Evolutionary conservation across 768 basidiomycete species (phyloP).

Genomic region (Mycena filopes): DNA sequence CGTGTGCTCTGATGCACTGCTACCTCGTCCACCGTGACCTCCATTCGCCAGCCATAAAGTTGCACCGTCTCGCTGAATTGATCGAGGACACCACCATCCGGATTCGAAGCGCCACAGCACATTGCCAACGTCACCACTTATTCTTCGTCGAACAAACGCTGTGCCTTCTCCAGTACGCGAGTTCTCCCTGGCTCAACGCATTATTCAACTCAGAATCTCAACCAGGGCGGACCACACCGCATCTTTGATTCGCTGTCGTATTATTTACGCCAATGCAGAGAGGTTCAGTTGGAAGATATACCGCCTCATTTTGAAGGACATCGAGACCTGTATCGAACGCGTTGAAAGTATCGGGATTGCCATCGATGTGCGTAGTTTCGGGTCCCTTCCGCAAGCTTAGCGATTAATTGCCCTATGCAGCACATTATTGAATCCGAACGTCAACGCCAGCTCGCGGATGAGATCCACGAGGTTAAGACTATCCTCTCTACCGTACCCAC

Average conservation of each 20-base stretch:
- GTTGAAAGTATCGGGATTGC: neutral
- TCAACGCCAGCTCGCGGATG: no score
- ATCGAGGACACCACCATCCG: neutral
- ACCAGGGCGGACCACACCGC: neutral
- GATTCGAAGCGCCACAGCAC: neutral
- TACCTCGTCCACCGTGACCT: neutral
- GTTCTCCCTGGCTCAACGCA: neutral
- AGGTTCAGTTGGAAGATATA: neutral
- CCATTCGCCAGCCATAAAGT: neutral
- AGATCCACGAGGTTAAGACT: no score
- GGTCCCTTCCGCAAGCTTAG: no score
- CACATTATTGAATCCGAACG: no score
- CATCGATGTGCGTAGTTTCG: neutral
- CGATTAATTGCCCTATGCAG: no score
- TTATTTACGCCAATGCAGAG: neutral
- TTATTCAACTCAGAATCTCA: neutral
- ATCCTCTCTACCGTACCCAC: no score
- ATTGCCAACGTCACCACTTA: neutral
- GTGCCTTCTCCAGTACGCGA: neutral
- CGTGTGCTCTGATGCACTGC: neutral
- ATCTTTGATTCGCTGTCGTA: neutral
- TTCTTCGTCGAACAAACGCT: neutral
- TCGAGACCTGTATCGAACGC: neutral
- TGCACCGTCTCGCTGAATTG: neutral
- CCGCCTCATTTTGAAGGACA: neutral